Evolutionary conservation across 1,284 basidiomycete species (phyloP).

Genomic region (Kwoniella shivajii): DNA sequence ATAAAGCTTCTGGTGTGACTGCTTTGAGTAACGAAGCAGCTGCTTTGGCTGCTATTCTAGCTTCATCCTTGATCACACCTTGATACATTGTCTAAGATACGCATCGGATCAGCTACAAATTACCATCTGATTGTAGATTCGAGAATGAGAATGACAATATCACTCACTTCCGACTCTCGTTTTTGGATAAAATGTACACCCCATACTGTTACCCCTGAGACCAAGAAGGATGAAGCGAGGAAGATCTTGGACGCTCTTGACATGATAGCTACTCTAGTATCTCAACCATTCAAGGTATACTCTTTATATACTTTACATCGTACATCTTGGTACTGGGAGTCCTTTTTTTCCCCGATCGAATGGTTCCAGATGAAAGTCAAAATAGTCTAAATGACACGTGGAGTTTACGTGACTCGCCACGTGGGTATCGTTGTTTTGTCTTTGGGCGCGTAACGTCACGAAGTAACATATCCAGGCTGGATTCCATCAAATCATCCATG

Average conservation of each 20-base stretch:
- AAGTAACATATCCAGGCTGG: too few species aligned
- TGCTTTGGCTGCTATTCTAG: constrained; percentile 57
- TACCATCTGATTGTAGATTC: not conserved
- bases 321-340: too few species aligned
- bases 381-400: too few species aligned
- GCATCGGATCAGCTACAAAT: too few species aligned
- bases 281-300: too few species aligned
- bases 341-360: too few species aligned
- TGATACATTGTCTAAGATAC: constrained; percentile 71
- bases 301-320: too few species aligned
- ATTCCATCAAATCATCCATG: too few species aligned
- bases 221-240: constrained; percentile 66
- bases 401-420: too few species aligned
- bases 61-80: constrained; percentile 85
- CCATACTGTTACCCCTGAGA: constrained; percentile 76
- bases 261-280: constrained; percentile 61
- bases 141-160: not conserved
- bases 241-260: constrained; percentile 77
- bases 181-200: constrained; percentile 89
- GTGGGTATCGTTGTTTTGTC: too few species aligned
- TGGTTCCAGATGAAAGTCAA: too few species aligned
- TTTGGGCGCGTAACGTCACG: too few species aligned
- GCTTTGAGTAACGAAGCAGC: constrained; percentile 3
- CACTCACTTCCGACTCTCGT: constrained; percentile 75
- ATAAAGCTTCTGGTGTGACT: not conserved